A percentile compares a stretch with the other conserved stretches of the same genome.
These are phyloP conservation scores for Pythium myriotylum DNA, from an alignment of 352 stramenopile genomes.

Conservation along the genomic window DNA sequence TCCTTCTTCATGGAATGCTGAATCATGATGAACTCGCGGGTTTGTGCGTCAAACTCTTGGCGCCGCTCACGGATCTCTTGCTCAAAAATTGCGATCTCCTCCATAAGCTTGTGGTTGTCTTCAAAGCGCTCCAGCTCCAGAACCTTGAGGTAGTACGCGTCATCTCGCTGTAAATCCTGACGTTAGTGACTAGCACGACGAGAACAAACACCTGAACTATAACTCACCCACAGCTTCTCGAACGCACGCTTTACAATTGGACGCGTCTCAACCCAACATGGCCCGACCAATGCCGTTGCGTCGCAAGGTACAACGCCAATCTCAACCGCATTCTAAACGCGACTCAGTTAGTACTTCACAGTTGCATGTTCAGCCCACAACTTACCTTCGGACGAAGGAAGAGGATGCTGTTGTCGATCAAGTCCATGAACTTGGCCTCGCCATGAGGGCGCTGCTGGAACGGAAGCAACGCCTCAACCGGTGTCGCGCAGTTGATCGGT, in stretches of 20 bases:
- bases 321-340: slow-evolving; percentile 52
- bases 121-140: slow-evolving; percentile 66
- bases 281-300: slow-evolving; percentile 45
- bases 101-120: slow-evolving; percentile 52
- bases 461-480: slow-evolving; percentile 59
- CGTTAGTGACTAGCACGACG: slow-evolving; percentile 2
- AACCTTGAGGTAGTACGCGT: slow-evolving; percentile 54
- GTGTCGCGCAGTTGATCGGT: slow-evolving; percentile 48
- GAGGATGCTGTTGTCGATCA: slow-evolving; percentile 58
- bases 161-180: slow-evolving; percentile 43
- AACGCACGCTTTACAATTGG: slow-evolving; percentile 64
- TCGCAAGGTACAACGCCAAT: slow-evolving; percentile 73
- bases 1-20: slow-evolving; percentile 49
- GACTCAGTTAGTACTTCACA: not conserved
- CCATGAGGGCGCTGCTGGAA: slow-evolving; percentile 62
- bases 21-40: slow-evolving; percentile 49
- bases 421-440: slow-evolving; percentile 64
- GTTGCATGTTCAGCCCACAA: not conserved
- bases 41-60: slow-evolving; percentile 34
- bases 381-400: slow-evolving; percentile 67
- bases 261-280: slow-evolving; percentile 69
- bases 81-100: slow-evolving; percentile 65
- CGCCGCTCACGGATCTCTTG: slow-evolving; percentile 54
- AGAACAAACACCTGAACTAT: not conserved
- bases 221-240: slow-evolving; percentile 60